Conservation (phyloP, 805 yeast species). For the Saccharomycopsis fermentans region DNA sequence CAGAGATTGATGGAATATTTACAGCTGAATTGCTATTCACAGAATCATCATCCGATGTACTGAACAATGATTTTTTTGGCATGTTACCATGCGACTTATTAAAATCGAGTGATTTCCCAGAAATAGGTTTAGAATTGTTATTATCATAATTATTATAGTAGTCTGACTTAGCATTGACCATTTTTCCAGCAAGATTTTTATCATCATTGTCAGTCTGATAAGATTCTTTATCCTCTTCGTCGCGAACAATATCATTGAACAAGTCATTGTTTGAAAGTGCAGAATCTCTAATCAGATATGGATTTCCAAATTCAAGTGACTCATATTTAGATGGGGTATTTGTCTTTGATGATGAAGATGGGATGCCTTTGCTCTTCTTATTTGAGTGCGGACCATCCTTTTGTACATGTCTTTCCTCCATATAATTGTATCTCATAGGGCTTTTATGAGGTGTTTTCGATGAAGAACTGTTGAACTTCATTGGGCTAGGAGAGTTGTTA, state of each 20-base stretch:
- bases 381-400: background rate
- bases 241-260: background rate
- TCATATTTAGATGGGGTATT: background rate
- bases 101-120: background rate
- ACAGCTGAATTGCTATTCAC: background rate
- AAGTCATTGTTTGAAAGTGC: background rate
- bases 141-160: background rate
- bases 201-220: background rate
- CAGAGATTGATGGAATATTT: background rate
- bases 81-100: background rate
- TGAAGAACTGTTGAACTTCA: background rate
- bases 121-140: background rate
- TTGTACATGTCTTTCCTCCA: background rate
- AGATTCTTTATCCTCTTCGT: background rate
- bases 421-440: background rate
- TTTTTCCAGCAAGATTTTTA: background rate
- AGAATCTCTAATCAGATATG: background rate
- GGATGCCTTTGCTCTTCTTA: background rate
- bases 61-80: background rate
- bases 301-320: background rate
- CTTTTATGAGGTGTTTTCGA: background rate
- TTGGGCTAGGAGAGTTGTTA: background rate
- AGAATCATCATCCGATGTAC: background rate
- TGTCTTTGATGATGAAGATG: background rate
- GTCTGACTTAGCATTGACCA: background rate